Percentiles rank a stretch among this genome's conserved stretches.
phyloP scores from a whole-genome alignment of 1,139 yeast genomes.

The Geotrichum cucujoidarum region DNA sequence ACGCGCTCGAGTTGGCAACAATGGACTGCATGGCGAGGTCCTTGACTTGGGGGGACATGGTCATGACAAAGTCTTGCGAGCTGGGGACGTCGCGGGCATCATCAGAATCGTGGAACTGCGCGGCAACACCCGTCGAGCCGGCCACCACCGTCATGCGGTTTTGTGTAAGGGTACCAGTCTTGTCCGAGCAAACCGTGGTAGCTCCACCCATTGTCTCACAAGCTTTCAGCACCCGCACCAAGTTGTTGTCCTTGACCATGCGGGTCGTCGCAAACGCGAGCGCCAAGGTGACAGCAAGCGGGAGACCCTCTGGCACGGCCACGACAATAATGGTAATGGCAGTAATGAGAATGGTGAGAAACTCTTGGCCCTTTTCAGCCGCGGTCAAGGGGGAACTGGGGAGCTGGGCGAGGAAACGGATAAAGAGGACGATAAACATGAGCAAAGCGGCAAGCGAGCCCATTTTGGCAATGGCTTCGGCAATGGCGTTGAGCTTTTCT shows the following conservation, averaged over 20 bases:
- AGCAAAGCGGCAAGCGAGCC: conserved; percentile 82
- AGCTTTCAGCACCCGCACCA: conserved; percentile 84
- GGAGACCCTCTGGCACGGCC: conserved; percentile 97
- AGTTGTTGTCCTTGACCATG: conserved; percentile 93
- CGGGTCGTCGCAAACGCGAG: conserved; percentile 96
- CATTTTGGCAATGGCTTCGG: conserved; percentile 89
- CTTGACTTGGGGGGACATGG: conserved; percentile 35
- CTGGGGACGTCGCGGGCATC: conserved; percentile 29
- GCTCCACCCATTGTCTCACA: conserved; percentile 99
- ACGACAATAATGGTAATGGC: conserved; percentile 92
- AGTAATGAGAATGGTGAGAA: conserved; percentile 80
- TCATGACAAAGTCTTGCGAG: conserved; percentile 38
- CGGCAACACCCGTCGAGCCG: conserved; percentile 53
- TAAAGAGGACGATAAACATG: conserved; percentile 70
- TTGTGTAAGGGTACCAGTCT: conserved; percentile 92
- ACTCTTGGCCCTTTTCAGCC: conserved; percentile 77
- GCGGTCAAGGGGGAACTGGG: conserved; percentile 49
- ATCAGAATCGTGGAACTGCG: conserved; percentile 38
- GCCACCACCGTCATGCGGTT: conserved; percentile 85
- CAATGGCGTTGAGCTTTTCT: conserved; percentile 70
- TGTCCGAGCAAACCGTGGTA: conserved; percentile 93
- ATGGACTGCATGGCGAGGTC: conserved; percentile 55
- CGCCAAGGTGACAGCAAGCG: conserved; percentile 92
- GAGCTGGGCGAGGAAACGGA: conserved; percentile 67
- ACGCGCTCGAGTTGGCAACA: conserved; percentile 80